Base-by-base conservation (phyloP, 1,139 yeast species). In the Williopsis jadinii region DNA sequence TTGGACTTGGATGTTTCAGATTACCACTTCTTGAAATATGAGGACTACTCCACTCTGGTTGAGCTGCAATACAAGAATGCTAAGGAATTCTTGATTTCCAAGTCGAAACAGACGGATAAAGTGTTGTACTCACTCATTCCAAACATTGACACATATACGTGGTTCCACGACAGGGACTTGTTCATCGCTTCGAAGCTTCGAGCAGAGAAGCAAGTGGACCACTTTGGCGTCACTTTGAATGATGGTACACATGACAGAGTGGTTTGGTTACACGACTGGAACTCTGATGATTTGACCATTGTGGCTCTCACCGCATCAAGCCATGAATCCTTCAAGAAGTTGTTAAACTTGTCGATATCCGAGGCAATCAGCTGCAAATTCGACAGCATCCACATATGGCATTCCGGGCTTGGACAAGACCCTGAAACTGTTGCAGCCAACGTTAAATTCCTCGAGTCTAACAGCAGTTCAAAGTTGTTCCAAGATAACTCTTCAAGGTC, bases 251-350 rank as follows among this genome's bases (percentile, higher is more conserved):
- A 35, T 5, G 53, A 52, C 28, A 70, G 68, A 54, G 57, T 72
- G 15, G 56, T 71, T 28, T 73, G 77, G 77, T 63, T 65, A 32
- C 76, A 70, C 44, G 70, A 68, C 39, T 70, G 70, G 65, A 64
- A 62, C 43, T 62, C 53, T 15, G 53, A 61, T 32, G 55, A 60
- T 27, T 52, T 72, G 38, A 54, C 64, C 11, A 49, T 69, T 11
- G 35, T 68, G 9, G 60, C 53, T 34, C 27, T 61, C 9, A 38
- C 43, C 9, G 40, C 43, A 3, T 44, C 53, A 1, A 31, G 44
- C 1, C 30, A 39, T 1, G 47, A 50, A 11, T 41, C 51, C 2
- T 49, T 52, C 28, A 41, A 44, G 11, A 35, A 41, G 11, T 34
- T 55, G 26, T n/a, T 53, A 5, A 27, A 42, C 8, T 8, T 38